Evolutionary conservation across 2,329 filamentous ascomycete genomes (phyloP).

Genomic region (Lachnellula suecica): DNA sequence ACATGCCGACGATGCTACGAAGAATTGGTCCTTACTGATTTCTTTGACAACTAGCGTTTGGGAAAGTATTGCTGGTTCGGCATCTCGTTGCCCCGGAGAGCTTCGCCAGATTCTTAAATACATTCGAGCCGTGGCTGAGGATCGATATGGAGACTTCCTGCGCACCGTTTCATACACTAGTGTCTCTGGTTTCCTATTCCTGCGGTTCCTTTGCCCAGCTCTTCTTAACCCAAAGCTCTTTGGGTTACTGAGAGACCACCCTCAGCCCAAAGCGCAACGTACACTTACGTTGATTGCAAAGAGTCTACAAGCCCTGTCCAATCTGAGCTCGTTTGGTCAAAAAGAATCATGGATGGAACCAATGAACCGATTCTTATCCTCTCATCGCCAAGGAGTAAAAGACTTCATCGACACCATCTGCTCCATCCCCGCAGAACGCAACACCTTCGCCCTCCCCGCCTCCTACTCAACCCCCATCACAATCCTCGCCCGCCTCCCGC

Average conservation of each 20-base stretch:
- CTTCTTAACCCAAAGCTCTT: constrained; percentile 94
- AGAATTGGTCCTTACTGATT: constrained; percentile 80
- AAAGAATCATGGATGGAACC: constrained; percentile 99
- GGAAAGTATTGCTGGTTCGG: constrained; percentile 78
- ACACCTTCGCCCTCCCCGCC: constrained; percentile 66
- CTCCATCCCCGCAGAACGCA: constrained; percentile 72
- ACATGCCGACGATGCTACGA: constrained; percentile 68
- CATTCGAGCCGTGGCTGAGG: constrained; percentile 87
- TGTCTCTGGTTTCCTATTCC: constrained; percentile 90
- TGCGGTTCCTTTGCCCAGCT: constrained; percentile 95
- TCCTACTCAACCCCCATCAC: constrained; percentile 92
- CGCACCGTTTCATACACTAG: constrained; percentile 90
- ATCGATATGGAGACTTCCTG: constrained; percentile 90
- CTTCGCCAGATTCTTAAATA: constrained; percentile 86
- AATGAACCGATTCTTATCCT: constrained; percentile 85
- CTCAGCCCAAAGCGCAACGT: constrained; percentile 77
- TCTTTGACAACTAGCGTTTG: constrained; percentile 79
- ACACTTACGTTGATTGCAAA: constrained; percentile 92
- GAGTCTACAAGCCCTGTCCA: constrained; percentile 85
- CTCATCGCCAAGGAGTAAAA: constrained; percentile 78
- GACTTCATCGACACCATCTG: constrained; percentile 86
- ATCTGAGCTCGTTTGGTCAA: constrained; percentile 86
- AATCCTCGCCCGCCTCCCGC: constrained; percentile 79
- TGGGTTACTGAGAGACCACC: constrained; percentile 79
- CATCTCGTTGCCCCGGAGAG: constrained; percentile 74